Evolutionary conservation across 352 stramenopile species (phyloP), one percentile per base, ranked within the genome.

Genomic region (Pythium chondricola): DNA sequence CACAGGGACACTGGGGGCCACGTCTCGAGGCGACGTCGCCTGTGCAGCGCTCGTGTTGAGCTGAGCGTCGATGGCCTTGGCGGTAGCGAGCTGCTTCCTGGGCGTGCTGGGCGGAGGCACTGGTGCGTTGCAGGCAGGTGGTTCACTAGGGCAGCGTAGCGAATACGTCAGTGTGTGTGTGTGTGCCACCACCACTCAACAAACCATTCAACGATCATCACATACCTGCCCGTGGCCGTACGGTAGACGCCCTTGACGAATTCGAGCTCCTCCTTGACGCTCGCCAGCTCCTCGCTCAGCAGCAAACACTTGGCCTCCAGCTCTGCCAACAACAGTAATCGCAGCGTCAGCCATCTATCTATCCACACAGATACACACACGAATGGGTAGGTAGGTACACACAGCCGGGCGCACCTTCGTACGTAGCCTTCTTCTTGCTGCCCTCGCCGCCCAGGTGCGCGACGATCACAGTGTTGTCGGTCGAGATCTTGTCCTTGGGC

Each of bases 401-500:
- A n/a, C n/a, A n/a, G n/a, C n/a, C n/a, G n/a, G n/a, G n/a, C 43
- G 8, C 24, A 63, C 44, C 44, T 47, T 58, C 37, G 41, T 66
- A 66, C 18, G 55, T 65, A 18, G 10, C 43, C 56, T 58, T 68
- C 56, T 58, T 68, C 71, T 61, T 57, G 69, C 62, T 64, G 41
- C 60, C 57, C 3, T 65, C 61, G 21, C 77, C 71, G 2, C 65
- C 70, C 4, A 92, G 65, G 3, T 86, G 66, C 16, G 71, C 78
- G 41, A 75, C 69, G 32, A 90, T 92, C 16, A 68, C 71, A 2
- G 78, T 65, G 35, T 91, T 93, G 20, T 58, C 66, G 0, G 78
- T 89, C 37, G 81, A 83, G 38, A 93, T 92, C 41, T 72, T 71
- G 61, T 93, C 82, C 50, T 87, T 88, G 1, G 85, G 86, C 9